Conservation (phyloP, 2,329 filamentous ascomycete species). For the Epicoccum nigrum region DNA sequence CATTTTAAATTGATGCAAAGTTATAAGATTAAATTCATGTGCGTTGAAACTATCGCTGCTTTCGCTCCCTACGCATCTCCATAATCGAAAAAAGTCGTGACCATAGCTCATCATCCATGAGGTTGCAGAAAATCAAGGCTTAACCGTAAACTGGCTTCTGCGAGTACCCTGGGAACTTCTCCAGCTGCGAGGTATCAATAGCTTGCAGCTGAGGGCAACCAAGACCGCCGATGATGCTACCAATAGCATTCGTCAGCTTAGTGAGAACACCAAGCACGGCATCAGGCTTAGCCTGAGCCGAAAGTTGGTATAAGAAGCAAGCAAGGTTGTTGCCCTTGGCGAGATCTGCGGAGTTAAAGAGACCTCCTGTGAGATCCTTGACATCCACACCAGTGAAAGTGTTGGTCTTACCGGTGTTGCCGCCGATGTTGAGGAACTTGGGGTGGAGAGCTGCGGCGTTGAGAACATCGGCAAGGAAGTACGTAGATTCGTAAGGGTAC, state of each 20-base stretch:
- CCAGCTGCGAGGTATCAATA: constrained; percentile 21
- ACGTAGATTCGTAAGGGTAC: constrained; percentile 28
- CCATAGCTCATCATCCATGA: background rate
- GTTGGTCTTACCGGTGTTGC: constrained; percentile 31
- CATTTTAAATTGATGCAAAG: too few relatives aligned
- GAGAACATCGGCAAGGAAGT: constrained; percentile 28
- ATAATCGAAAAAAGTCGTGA: background rate
- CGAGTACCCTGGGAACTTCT: constrained; percentile 30
- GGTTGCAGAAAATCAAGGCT: background rate
- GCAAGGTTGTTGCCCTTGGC: constrained; percentile 25
- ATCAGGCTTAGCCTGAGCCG: constrained; percentile 31
- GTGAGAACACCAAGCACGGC: constrained; percentile 23
- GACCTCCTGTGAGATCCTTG: constrained; percentile 22
- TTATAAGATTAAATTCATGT: too few relatives aligned
- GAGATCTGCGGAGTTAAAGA: constrained; percentile 22
- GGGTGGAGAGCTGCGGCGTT: constrained; percentile 28
- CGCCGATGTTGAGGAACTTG: constrained; percentile 31
- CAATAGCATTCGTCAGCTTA: constrained; percentile 22
- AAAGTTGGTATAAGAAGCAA: constrained; percentile 25
- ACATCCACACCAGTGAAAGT: constrained; percentile 30
- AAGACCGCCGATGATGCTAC: constrained; percentile 20
- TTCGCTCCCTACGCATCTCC: background rate
- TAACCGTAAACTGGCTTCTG: constrained; percentile 25
- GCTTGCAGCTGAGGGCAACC: constrained; percentile 24
- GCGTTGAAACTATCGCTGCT: too few relatives aligned